Evolutionary conservation across 371 early-diverging fungal genomes (phyloP), one percentile per base, ranked within the genome.

Genomic region (Apophysomyces elegans): DNA sequence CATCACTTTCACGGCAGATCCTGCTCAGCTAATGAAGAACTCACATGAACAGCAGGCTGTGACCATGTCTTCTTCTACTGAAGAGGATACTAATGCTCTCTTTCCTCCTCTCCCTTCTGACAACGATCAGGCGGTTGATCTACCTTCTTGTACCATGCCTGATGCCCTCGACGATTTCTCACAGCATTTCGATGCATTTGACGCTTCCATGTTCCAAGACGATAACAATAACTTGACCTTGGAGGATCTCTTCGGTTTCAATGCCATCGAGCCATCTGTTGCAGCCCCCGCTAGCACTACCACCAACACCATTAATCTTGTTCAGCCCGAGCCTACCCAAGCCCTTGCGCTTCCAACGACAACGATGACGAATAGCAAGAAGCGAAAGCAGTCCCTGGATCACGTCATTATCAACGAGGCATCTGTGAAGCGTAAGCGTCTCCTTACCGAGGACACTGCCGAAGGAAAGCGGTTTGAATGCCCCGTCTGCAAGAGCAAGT

Each of bases 401-500:
- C 8, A 21, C 21, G 21, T 21, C 9, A 21, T 9, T 7, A 11
- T 7, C 14, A 54, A 14, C 41, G 37, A 54, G 13, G 21, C 3
- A 45, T 45, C 35, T 39, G 6, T n/a, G 9, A 65, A 65, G 59
- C 59, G 65, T 16, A 65, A 59, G 38, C 59, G 60, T 18, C 39
- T 35, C 37, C 12, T 39, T 14, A 59, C 60, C 4, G n/a, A 18
- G n/a, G 13, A 39, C 8, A 16, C 54, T n/a, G 61, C 66, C 38
- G 56, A 64, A 61, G 63, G 58, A 64, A 68, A 66, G 58, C 77
- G 77, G 58, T 84, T 78, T 66, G 67, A 78, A 11, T 85, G 86
- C 63, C 73, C 73, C 7, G 73, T 79, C 8, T 92, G 93, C 68
- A 74, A 78, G 50, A 70, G 74, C 36, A 66, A 65, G 18, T 93